A percentile compares a stretch with the other conserved stretches of the same genome.
phyloP scores from a whole-genome alignment of 2,329 filamentous ascomycete species.

The Cladosporium sp. region DNA sequence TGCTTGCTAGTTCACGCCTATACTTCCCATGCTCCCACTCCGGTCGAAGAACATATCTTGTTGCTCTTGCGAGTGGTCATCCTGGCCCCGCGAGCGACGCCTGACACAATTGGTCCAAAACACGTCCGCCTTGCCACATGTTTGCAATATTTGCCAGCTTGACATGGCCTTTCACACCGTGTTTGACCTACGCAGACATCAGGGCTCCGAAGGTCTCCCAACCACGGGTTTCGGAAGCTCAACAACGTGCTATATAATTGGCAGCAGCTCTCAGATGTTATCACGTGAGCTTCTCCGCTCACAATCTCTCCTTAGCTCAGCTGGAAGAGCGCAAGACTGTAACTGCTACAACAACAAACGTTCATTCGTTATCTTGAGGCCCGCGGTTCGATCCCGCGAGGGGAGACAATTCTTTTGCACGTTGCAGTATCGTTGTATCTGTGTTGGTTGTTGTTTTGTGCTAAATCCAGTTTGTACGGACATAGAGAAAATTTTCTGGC shows the following conservation, averaged over 20 bases:
- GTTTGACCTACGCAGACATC: background rate
- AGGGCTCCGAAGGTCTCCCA: no score
- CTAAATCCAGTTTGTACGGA: background rate
- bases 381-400: constrained; percentile 20
- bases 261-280: background rate
- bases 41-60: background rate
- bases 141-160: background rate
- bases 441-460: background rate
- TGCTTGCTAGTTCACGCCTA: background rate
- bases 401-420: constrained; percentile 17
- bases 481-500: background rate
- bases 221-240: no score
- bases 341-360: background rate
- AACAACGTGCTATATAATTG: no score
- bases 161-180: background rate
- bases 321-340: constrained; percentile 22
- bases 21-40: background rate
- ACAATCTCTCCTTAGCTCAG: constrained; percentile 18
- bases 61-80: background rate
- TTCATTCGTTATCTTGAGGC: constrained; percentile 13
- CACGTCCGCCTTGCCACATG: background rate
- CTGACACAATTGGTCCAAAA: background rate
- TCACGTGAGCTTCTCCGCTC: constrained; percentile 1
- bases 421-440: background rate
- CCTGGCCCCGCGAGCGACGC: background rate